Evolutionary conservation across 2,329 filamentous ascomycete species (phyloP).

Genomic region (Aspergillus sp.): DNA sequence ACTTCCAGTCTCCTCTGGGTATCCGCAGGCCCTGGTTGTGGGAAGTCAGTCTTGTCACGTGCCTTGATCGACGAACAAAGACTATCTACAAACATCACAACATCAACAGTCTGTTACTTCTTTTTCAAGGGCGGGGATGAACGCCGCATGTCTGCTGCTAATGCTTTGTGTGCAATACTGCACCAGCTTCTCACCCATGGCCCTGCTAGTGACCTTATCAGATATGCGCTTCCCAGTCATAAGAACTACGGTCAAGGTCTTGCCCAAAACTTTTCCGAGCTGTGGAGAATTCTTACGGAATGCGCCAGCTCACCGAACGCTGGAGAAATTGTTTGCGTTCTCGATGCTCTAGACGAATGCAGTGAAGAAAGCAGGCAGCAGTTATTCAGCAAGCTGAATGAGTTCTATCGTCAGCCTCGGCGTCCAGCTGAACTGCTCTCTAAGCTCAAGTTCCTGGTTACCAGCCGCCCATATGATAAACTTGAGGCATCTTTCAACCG

Average conservation of each 20-base stretch:
- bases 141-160: conserved; percentile 19
- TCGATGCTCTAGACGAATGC: conserved; percentile 20
- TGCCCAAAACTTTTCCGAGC: conserved; percentile 8
- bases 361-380: background rate
- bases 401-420: background rate
- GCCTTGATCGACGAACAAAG: no score
- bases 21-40: no score
- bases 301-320: conserved; percentile 2
- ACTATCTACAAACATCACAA: no score
- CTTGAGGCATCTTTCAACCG: conserved; percentile 7
- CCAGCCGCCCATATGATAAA: conserved; percentile 17
- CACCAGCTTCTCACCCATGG: conserved; percentile 35
- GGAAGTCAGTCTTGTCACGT: no score
- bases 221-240: conserved; percentile 12
- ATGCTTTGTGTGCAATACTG: conserved; percentile 34
- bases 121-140: conserved; percentile 31
- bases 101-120: no score
- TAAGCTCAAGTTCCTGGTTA: conserved; percentile 18
- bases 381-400: conserved; percentile 10
- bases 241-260: conserved; percentile 20
- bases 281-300: conserved; percentile 14
- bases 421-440: background rate
- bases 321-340: conserved; percentile 11
- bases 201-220: conserved; percentile 20
- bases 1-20: no score